Evolutionary conservation across 148 eudicot genomes (phyloP).

Genomic region (Selenicereus undatus): DNA sequence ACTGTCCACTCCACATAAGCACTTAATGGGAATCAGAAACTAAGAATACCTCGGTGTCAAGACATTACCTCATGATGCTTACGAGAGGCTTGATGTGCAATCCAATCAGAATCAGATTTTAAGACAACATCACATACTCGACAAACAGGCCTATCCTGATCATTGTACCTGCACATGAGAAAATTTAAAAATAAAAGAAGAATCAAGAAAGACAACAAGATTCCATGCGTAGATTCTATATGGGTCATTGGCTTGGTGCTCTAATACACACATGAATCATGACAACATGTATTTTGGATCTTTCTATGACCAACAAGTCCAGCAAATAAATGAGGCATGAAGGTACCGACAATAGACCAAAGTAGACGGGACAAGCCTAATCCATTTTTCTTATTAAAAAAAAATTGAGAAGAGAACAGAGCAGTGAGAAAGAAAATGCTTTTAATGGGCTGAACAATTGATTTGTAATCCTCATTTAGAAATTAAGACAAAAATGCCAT

Average conservation of each 20-base stretch:
- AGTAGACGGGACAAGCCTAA: neutral
- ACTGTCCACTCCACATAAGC: neutral
- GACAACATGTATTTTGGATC: neutral
- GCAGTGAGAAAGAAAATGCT: neutral
- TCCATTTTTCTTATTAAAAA: too few species aligned
- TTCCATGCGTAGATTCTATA: neutral
- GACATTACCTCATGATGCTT: slow-evolving; percentile 80
- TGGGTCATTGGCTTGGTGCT: neutral
- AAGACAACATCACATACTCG: slow-evolving; percentile 70
- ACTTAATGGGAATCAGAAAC: neutral
- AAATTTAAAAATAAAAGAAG: too few species aligned
- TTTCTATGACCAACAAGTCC: neutral
- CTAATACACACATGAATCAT: neutral
- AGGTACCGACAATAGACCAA: neutral
- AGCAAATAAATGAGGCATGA: neutral
- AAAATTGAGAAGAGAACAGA: neutral
- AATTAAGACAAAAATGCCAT: too few species aligned
- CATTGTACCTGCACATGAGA: slow-evolving; percentile 68
- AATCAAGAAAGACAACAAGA: neutral
- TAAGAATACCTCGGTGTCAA: neutral
- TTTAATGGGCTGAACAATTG: neutral
- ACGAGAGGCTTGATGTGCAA: slow-evolving; percentile 81
- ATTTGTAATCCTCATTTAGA: too few species aligned
- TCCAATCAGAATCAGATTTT: slow-evolving; percentile 85
- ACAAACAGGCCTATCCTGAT: slow-evolving; percentile 81